phyloP scores from a whole-genome alignment of 148 eudicot species.

The Rhododendron vialii region DNA sequence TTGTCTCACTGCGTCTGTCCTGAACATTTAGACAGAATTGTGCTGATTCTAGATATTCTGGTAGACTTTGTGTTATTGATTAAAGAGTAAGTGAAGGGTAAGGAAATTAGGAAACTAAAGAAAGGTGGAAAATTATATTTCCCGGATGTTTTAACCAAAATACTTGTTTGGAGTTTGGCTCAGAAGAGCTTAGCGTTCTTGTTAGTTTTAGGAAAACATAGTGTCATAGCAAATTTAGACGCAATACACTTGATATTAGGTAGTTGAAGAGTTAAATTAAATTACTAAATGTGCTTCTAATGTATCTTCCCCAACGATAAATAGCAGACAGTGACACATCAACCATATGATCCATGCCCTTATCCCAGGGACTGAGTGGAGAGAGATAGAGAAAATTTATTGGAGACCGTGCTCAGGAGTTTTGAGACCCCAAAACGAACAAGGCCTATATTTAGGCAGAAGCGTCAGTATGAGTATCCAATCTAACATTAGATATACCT shows the following conservation, averaged over 20 bases:
- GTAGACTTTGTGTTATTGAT: background rate
- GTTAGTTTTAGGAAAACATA: background rate
- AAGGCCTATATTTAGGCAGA: background rate
- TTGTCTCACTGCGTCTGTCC: background rate
- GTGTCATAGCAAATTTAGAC: background rate
- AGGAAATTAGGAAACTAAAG: background rate
- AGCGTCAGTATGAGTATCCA: background rate
- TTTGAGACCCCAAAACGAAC: too few species aligned
- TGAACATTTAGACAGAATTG: background rate
- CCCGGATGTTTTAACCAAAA: background rate
- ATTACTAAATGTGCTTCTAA: background rate
- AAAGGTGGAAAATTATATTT: background rate
- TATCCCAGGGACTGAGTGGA: background rate
- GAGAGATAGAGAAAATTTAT: too few species aligned
- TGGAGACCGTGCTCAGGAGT: too few species aligned
- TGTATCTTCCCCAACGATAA: background rate
- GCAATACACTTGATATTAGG: background rate
- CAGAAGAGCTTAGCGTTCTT: background rate
- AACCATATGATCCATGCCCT: background rate
- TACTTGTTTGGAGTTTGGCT: background rate
- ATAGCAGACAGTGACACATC: background rate
- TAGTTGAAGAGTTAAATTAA: background rate
- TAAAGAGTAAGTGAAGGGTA: background rate
- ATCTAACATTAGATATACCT: background rate
- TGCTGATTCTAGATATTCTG: background rate